phyloP scores from a whole-genome alignment of 495 filamentous ascomycete genomes.

The Annulohypoxylon moriforme region DNA sequence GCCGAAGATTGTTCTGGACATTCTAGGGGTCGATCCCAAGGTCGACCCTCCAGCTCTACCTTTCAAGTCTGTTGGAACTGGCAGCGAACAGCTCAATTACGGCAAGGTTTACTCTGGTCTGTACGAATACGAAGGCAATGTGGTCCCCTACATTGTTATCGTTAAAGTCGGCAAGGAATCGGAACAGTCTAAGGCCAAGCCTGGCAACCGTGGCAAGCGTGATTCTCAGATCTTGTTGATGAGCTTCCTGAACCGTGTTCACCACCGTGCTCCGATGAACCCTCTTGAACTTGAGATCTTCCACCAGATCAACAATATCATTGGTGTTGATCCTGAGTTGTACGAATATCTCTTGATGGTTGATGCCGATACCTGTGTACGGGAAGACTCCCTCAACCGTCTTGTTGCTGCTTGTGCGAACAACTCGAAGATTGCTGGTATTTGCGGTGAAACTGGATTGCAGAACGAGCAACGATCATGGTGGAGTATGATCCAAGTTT shows the following conservation, averaged over 20 bases:
- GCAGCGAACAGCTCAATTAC: slow-evolving; percentile 94
- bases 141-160: slow-evolving; percentile 94
- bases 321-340: slow-evolving; percentile 95
- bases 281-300: slow-evolving; percentile 97
- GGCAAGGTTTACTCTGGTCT: slow-evolving; percentile 98
- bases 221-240: slow-evolving; percentile 89
- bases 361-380: slow-evolving; percentile 95
- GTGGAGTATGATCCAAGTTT: slow-evolving; percentile 99
- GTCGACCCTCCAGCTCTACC: slow-evolving; percentile 93
- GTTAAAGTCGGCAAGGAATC: slow-evolving; percentile 98
- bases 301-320: slow-evolving; percentile 99
- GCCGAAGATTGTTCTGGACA: slow-evolving; percentile 96
- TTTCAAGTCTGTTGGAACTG: slow-evolving; percentile 89
- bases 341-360: slow-evolving; percentile 99
- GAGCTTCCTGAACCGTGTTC: slow-evolving; percentile 96
- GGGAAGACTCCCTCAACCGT: slow-evolving; percentile 90
- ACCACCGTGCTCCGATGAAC: slow-evolving; percentile 92
- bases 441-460: slow-evolving; percentile 96
- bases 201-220: slow-evolving; percentile 97
- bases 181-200: slow-evolving; percentile 90
- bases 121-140: slow-evolving; percentile 97
- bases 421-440: slow-evolving; percentile 94
- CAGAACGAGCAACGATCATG: slow-evolving; percentile 94
- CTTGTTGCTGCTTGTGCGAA: slow-evolving; percentile 93
- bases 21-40: slow-evolving; percentile 96